Evolutionary conservation across 176 grass and related monocot species (phyloP).

Genomic region (Oryza australiensis): DNA sequence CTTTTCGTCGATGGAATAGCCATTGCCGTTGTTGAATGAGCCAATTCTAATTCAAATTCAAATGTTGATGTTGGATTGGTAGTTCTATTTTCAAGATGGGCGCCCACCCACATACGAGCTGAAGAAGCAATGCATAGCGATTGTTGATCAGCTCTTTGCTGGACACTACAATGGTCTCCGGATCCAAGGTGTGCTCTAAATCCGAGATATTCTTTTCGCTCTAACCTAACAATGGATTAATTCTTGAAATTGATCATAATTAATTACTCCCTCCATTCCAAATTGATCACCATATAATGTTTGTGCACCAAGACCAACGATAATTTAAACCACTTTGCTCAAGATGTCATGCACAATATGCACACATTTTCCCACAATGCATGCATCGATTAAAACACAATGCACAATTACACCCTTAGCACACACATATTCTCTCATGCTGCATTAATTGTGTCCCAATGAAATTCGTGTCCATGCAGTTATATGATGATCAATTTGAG

Average conservation of each 20-base stretch:
- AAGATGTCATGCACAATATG: too few species aligned
- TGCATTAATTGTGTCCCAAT: too few species aligned
- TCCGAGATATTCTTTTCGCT: neutral
- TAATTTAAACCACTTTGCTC: too few species aligned
- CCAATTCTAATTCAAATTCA: neutral
- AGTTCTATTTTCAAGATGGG: constrained; percentile 92
- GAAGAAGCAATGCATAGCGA: constrained; percentile 62
- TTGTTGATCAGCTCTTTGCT: constrained; percentile 68
- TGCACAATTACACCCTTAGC: too few species aligned
- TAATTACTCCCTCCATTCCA: too few species aligned
- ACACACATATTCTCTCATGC: too few species aligned
- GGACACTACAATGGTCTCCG: constrained; percentile 66
- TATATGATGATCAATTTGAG: too few species aligned
- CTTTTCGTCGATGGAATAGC: neutral
- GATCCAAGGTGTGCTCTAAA: constrained; percentile 47
- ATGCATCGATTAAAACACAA: too few species aligned
- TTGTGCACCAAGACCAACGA: too few species aligned
- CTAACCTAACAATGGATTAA: neutral
- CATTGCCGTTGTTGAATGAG: neutral
- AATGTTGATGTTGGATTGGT: constrained; percentile 17
- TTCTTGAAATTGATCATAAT: neutral
- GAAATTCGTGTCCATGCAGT: too few species aligned
- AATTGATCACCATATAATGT: too few species aligned
- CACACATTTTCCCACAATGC: too few species aligned
- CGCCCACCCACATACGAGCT: constrained; percentile 55